Evolutionary conservation across 2,329 filamentous ascomycete genomes (phyloP).

Genomic region (Cladosporium halotolerans): DNA sequence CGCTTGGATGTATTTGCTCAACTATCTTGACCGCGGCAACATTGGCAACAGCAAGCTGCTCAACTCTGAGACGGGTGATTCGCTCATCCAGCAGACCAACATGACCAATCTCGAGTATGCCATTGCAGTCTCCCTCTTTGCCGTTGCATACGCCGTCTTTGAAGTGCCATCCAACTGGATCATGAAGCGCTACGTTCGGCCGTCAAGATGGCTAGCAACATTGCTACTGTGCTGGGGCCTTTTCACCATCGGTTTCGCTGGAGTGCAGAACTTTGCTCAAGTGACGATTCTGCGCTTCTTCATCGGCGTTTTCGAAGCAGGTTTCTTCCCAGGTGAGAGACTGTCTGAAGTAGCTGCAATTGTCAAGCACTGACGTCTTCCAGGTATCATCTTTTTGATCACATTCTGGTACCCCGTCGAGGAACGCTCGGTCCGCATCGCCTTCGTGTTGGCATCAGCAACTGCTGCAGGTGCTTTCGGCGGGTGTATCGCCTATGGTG

Average conservation of each 20-base stretch:
- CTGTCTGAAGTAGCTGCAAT: not conserved
- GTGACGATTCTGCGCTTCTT: conserved; percentile 31
- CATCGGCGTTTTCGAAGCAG: conserved; percentile 36
- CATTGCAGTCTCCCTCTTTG: conserved; percentile 29
- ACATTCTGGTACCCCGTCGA: conserved; percentile 51
- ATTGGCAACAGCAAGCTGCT: conserved; percentile 52
- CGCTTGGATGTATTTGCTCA: conserved; percentile 21
- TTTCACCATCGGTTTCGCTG: conserved; percentile 33
- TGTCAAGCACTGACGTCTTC: not conserved
- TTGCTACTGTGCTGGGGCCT: conserved; percentile 37
- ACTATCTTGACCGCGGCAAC: conserved; percentile 27
- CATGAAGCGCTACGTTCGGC: conserved; percentile 34
- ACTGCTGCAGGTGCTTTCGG: conserved; percentile 51
- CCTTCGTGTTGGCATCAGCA: conserved; percentile 49
- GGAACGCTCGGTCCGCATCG: conserved; percentile 54
- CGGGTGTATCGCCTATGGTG: conserved; percentile 53
- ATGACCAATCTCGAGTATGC: conserved; percentile 59
- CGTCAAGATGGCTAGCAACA: conserved; percentile 34
- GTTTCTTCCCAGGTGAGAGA: conserved; percentile 29
- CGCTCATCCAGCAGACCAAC: conserved; percentile 51
- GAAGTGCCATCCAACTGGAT: conserved; percentile 34
- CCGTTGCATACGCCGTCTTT: conserved; percentile 28
- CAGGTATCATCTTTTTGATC: conserved; percentile 10
- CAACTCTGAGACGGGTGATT: conserved; percentile 40
- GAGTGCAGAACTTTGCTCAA: conserved; percentile 30